Conservation (phyloP, 306 rosid species). For the Herpetospermum pedunculosum region DNA sequence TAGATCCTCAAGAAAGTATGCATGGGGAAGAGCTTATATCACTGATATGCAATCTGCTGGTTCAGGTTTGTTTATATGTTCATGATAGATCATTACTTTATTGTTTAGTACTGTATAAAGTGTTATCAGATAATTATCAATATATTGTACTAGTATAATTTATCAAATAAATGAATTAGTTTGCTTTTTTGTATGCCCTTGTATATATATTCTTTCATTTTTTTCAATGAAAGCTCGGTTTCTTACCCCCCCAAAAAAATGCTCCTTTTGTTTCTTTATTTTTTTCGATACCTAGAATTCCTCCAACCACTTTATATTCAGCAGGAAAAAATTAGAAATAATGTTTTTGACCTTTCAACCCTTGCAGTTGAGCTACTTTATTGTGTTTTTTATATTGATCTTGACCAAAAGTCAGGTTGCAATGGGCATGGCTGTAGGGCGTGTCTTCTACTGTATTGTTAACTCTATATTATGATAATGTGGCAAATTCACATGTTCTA, state of each 20-base stretch:
- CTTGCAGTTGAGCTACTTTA: neutral
- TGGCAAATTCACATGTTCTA: neutral
- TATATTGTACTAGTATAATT: neutral
- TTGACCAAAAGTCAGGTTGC: neutral
- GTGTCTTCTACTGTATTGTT: neutral
- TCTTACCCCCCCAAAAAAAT: too few relatives aligned
- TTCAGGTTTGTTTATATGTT: slow-evolving; percentile 49
- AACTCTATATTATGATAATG: neutral
- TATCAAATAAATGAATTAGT: neutral
- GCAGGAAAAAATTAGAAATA: neutral
- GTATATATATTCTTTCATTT: too few relatives aligned
- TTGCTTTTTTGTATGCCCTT: neutral
- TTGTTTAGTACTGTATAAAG: neutral
- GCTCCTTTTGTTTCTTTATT: too few relatives aligned
- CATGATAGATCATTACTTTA: neutral
- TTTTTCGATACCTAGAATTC: neutral
- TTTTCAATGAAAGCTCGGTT: too few relatives aligned
- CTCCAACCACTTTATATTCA: neutral
- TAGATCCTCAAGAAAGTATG: slow-evolving; percentile 88
- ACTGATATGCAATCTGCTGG: slow-evolving; percentile 52
- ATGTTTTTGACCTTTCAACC: neutral
- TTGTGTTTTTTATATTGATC: neutral
- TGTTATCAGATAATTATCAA: neutral
- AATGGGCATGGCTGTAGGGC: neutral
- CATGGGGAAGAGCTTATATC: slow-evolving; percentile 91